Evolutionary conservation across 106 monocot species (phyloP), one percentile per base, ranked within the genome.

Genomic region (Triglochin maritima): DNA sequence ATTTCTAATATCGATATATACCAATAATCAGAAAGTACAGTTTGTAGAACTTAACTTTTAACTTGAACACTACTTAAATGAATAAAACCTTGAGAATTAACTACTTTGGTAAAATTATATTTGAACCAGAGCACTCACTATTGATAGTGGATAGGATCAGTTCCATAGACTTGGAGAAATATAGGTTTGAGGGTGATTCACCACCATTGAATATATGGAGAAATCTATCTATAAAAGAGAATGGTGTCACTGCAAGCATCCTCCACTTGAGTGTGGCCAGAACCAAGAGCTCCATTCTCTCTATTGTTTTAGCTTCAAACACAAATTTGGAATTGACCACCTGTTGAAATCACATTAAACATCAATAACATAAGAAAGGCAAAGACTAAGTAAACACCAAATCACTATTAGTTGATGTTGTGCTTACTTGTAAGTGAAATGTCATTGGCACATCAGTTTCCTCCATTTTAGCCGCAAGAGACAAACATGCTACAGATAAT

Each of bases 231-330:
- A 96, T 69, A 70, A 79, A 96, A 11, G 95, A 83, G 67, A 90
- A 96, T 10, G 95, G 90, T 12, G 95, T 96, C 41, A 88, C 87
- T 15, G 90, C 81, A 60, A 86, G 87, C 90, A 91, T 84, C 71
- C 87, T 90, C 87, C 90, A 96, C 50, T 84, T 79, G 64, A 96
- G 85, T 2, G 85, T 88, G 85, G 83, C 86, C 7, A 96, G 78
- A 41, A 96, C 85, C 44, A 87, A 75, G 50, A 90, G 88, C 82
- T 96, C 95, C 95, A 96, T 96, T 77, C 88, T 90, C 73, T 90
- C 85, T 65, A 96, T 85, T 44, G 85, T 88, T 61, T 69, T 85
- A 17, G 85, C 83, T 52, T 96, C 90, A 67, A 95, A 95, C 7
- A 85, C 65, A 75, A 75, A 84, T 50, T 72, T 90, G 7, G 80